These are phyloP conservation scores for Cucurbita maxima DNA, from an alignment of 306 rosid species.

Conservation along the genomic window DNA sequence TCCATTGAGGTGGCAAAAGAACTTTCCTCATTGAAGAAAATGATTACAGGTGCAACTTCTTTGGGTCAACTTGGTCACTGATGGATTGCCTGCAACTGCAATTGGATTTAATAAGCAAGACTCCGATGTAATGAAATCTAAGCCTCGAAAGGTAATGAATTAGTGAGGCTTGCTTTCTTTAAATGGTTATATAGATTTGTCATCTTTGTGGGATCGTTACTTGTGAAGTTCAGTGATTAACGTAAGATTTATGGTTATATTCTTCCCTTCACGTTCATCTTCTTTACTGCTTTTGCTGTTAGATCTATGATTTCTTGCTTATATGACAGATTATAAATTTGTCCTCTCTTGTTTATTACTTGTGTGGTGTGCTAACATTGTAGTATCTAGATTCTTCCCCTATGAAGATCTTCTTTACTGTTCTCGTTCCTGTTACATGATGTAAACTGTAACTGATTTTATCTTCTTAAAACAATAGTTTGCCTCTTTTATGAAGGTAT, in stretches of 20 bases:
- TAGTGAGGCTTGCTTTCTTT: background rate
- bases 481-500: background rate
- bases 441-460: background rate
- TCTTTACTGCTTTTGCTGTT: background rate
- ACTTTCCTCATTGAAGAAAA: background rate
- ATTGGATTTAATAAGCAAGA: conserved; percentile 96
- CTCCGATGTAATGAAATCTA: conserved; percentile 91
- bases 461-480: background rate
- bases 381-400: background rate
- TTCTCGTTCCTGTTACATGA: background rate
- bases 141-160: conserved; percentile 54
- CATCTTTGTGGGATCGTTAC: background rate
- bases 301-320: background rate
- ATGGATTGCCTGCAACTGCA: conserved; percentile 97
- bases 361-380: background rate
- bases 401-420: background rate
- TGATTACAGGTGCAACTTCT: conserved; percentile 77
- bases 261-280: background rate
- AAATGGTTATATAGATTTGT: background rate
- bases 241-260: background rate
- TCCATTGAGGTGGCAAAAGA: background rate
- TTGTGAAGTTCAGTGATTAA: background rate
- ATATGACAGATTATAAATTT: background rate
- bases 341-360: background rate
- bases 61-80: conserved; percentile 97